Evolutionary conservation across 2,329 filamentous ascomycete species (phyloP), one percentile per base, ranked within the genome.

Genomic region (Ceratocystis albifundus): DNA sequence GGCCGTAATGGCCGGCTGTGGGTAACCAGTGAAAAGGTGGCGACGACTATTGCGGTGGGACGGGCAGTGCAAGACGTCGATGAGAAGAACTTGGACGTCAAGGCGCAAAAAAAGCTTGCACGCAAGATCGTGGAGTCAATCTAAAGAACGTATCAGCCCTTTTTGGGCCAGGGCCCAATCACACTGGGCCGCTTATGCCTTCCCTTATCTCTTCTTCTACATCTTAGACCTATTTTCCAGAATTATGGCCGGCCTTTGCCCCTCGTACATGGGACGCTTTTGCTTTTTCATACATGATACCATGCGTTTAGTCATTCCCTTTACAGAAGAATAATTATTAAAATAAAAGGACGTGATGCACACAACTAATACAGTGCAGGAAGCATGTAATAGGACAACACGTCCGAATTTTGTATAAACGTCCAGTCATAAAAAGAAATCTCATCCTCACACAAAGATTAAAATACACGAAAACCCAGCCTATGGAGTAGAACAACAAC

Each of bases 1-100:
- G 94, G 94, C 20, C 84, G 90, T 72, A 99, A 99, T 75, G 94
- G 94, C 50, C 87, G 85, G 74, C 83, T 97, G 25, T 97, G 94
- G 91, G 88, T 97, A 15, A 87, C 93, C 72, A 91, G 88, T 70
- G 88, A 88, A 32, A 88, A 80, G 69, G 77, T 87, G 46, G 88
- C 83, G 76, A 86, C 85, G 41, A 87, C 91, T 6, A 78, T 96
- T 69, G 82, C 85, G 0, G 88, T 97, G 66, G 93, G 92, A 0
- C 84, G 84, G 70, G 89, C 90, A 55, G 78, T 99, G 61, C 82
- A 82, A 71, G 84, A 89, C 73, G 88, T 87, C n/a, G 92, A 97
- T 74, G 82, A 87, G 72, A 81, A 82, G 65, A 78, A 77, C 1
- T 76, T 90, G 69, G 81, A 78, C 2, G 77, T 85, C 41, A 85